These are phyloP conservation scores for Lasiosphaeria hispida DNA, from an alignment of 495 filamentous ascomycete species.

Conservation along the genomic window DNA sequence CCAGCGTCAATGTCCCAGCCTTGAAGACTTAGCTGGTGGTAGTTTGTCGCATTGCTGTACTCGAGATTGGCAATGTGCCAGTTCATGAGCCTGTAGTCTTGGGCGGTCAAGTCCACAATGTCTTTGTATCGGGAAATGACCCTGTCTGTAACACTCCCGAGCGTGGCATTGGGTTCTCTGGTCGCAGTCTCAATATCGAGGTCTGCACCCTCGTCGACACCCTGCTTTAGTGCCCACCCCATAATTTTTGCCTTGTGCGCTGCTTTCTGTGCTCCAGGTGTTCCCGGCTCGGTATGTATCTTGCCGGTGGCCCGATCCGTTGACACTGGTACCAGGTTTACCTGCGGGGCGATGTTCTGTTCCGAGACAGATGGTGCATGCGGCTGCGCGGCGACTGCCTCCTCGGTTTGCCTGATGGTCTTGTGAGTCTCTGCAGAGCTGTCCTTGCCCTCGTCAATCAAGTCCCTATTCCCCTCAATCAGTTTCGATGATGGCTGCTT, in stretches of 20 bases:
- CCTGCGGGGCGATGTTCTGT: constrained; percentile 45
- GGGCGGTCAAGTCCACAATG: constrained; percentile 76
- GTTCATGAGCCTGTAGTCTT: constrained; percentile 87
- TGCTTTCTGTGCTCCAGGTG: constrained; percentile 58
- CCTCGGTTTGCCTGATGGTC: constrained; percentile 70
- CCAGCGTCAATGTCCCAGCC: constrained; percentile 97
- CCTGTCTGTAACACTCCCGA: constrained; percentile 87
- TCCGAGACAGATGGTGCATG: constrained; percentile 45
- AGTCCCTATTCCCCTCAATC: constrained; percentile 78
- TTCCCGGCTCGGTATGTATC: constrained; percentile 55
- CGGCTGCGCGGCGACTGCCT: constrained; percentile 47
- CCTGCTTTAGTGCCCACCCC: constrained; percentile 75
- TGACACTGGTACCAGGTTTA: constrained; percentile 56
- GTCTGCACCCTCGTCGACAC: constrained; percentile 61
- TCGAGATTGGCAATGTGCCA: constrained; percentile 99
- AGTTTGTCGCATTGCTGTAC: constrained; percentile 90
- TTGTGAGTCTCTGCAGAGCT: constrained; percentile 65
- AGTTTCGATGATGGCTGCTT: constrained; percentile 64
- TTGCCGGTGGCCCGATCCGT: constrained; percentile 61
- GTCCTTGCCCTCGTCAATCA: constrained; percentile 82
- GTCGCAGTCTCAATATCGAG: constrained; percentile 67
- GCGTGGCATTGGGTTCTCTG: constrained; percentile 61
- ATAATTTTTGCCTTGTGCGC: constrained; percentile 68
- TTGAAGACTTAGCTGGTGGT: constrained; percentile 79
- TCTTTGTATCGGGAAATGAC: constrained; percentile 82